phyloP scores from a whole-genome alignment of 148 eudicot genomes.

The Persicaria maculosa region DNA sequence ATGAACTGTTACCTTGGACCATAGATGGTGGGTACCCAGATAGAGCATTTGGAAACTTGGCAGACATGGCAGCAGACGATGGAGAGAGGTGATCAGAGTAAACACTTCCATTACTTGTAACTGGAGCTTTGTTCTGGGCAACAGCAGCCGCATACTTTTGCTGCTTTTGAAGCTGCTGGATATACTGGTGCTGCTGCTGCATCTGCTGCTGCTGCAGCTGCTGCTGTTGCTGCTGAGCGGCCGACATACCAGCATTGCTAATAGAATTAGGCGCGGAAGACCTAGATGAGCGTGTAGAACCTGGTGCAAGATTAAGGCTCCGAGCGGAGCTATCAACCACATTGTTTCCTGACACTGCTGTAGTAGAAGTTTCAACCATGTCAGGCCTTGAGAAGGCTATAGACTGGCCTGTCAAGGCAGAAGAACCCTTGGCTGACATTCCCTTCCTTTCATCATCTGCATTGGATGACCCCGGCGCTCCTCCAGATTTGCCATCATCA shows the following conservation, averaged over 20 bases:
- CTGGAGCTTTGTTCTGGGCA: conserved; percentile 41
- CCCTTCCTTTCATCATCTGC: conserved; percentile 65
- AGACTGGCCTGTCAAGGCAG: conserved; percentile 51
- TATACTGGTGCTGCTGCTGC: conserved; percentile 26
- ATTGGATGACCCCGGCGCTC: conserved; percentile 36
- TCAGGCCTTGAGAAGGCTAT: conserved; percentile 78
- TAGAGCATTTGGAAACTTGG: conserved; percentile 49
- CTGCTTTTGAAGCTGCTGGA: conserved; percentile 29
- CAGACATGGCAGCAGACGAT: conserved; percentile 38
- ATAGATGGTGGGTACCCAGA: conserved; percentile 49
- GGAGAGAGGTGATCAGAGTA: conserved; percentile 55
- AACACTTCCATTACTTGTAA: conserved; percentile 50
- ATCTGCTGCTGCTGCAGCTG: conserved; percentile 40
- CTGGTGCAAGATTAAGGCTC: conserved; percentile 37
- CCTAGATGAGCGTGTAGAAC: conserved; percentile 35
- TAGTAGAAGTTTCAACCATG: conserved; percentile 34
- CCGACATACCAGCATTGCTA: conserved; percentile 24
- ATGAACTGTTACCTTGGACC: conserved; percentile 43
- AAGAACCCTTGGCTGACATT: conserved; percentile 26
- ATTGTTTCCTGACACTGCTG: conserved; percentile 28
- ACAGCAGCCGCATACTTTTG: conserved; percentile 32
- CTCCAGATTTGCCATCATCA: conserved; percentile 51
- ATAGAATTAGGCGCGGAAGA: conserved; percentile 29
- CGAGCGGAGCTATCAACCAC: conserved; percentile 73
- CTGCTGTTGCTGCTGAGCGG: conserved; percentile 47